phyloP scores from a whole-genome alignment of 140 eudicot species.

The Erigeron philadelphicus region DNA sequence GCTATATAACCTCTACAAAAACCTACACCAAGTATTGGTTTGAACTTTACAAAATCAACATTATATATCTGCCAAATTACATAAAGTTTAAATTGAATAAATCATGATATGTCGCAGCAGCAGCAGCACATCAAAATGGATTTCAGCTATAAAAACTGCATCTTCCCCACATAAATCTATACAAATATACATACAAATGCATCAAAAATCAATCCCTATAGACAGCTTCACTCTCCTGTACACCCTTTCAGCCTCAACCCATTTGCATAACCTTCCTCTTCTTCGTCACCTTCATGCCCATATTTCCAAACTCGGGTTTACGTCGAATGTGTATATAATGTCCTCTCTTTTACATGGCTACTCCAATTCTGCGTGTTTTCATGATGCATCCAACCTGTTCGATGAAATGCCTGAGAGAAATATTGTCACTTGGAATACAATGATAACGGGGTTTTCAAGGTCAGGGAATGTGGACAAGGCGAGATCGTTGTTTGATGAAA shows the following conservation, averaged over 20 bases:
- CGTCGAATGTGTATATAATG: constrained; percentile 43
- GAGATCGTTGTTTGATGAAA: constrained; percentile 40
- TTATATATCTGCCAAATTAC: no score
- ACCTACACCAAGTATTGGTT: no score
- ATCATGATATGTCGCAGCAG: no score
- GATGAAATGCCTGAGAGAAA: constrained; percentile 61
- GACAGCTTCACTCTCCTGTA: constrained; percentile 46
- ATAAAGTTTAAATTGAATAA: no score
- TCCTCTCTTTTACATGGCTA: constrained; percentile 43
- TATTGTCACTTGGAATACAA: constrained; percentile 54
- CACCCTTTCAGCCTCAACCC: constrained; percentile 45
- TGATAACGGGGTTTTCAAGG: constrained; percentile 46
- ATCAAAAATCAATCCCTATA: constrained; percentile 26
- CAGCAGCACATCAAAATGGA: constrained; percentile 24
- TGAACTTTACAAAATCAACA: no score
- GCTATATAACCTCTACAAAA: no score
- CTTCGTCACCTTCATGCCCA: constrained; percentile 55
- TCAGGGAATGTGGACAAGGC: constrained; percentile 36
- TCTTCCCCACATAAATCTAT: constrained; percentile 41
- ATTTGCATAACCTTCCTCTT: constrained; percentile 26
- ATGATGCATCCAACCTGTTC: constrained; percentile 47
- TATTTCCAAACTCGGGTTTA: constrained; percentile 43
- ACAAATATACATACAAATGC: constrained; percentile 48
- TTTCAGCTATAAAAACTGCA: constrained; percentile 41
- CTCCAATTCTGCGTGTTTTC: constrained; percentile 11